Percentiles rank a stretch among this genome's conserved stretches.
phyloP scores from a whole-genome alignment of 176 grass and related monocot species.

The Oryza glaberrima region DNA sequence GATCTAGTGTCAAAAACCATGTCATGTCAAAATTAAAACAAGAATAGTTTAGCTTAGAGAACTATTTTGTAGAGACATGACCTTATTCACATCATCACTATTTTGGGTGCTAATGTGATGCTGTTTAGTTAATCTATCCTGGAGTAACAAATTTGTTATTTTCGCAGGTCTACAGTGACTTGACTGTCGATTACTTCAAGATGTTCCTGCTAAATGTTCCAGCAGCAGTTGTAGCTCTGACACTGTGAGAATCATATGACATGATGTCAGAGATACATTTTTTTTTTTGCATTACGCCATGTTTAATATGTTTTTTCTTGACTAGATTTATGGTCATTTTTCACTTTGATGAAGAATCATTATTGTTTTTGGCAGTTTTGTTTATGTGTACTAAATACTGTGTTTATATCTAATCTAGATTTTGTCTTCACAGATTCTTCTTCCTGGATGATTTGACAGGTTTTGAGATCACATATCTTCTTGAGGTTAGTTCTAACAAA shows the following conservation, averaged over 20 bases:
- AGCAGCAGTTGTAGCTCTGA: slow-evolving; percentile 75
- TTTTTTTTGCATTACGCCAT: not conserved
- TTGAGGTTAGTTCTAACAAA: slow-evolving; percentile 63
- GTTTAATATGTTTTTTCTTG: slow-evolving; percentile 3
- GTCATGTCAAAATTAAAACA: not conserved
- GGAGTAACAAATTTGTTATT: slow-evolving; percentile 12
- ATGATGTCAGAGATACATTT: not conserved
- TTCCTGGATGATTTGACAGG: slow-evolving; percentile 94
- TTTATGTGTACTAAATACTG: slow-evolving; percentile 5
- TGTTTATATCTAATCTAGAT: slow-evolving; percentile 22
- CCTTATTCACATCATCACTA: not conserved
- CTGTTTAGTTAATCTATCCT: not conserved
- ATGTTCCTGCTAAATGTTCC: slow-evolving; percentile 92
- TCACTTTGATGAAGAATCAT: not conserved
- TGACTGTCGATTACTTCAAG: slow-evolving; percentile 83
- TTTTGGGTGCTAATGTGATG: not conserved
- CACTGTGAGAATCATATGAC: slow-evolving; percentile 61
- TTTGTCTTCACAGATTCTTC: slow-evolving; percentile 71
- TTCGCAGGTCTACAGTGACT: slow-evolving; percentile 90
- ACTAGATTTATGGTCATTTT: not conserved
- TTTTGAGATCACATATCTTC: slow-evolving; percentile 94
- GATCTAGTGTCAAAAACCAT: not conserved
- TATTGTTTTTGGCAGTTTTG: slow-evolving; percentile 16
- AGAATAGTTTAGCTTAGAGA: not conserved
- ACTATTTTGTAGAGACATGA: not conserved